phyloP scores from a whole-genome alignment of 768 basidiomycete genomes.

The Sarcodon aspratus region DNA sequence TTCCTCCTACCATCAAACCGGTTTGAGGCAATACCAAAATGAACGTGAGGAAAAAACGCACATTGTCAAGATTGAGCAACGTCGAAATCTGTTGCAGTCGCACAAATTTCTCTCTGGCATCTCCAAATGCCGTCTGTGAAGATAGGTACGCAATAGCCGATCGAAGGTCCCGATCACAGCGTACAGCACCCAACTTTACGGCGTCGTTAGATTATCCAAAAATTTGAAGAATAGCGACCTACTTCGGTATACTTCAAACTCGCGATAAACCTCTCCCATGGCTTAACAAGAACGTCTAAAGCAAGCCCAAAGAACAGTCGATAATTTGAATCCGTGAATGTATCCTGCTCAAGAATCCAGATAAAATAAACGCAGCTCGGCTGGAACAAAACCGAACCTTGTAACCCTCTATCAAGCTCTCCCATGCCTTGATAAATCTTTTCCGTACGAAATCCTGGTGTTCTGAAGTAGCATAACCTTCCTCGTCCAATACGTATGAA shows the following conservation, averaged over 20 bases:
- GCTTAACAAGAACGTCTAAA: slow-evolving; percentile 81
- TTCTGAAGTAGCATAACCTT: slow-evolving; percentile 72
- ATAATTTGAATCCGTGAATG: slow-evolving; percentile 83
- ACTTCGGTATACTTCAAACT: slow-evolving; percentile 85
- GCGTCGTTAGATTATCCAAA: neutral
- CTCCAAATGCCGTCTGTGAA: slow-evolving; percentile 82
- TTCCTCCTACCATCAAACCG: slow-evolving; percentile 53
- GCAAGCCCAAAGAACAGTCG: slow-evolving; percentile 76
- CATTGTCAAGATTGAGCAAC: slow-evolving; percentile 77
- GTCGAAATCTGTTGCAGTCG: slow-evolving; percentile 91
- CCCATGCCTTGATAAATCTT: slow-evolving; percentile 86
- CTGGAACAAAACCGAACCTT: slow-evolving; percentile 38
- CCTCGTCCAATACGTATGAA: slow-evolving; percentile 83
- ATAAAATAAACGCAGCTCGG: neutral
- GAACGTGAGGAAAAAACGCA: slow-evolving; percentile 20
- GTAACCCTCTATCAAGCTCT: slow-evolving; percentile 74
- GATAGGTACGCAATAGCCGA: slow-evolving; percentile 75
- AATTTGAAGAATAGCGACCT: slow-evolving; percentile 10
- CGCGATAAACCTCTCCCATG: slow-evolving; percentile 87
- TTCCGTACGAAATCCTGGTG: slow-evolving; percentile 81
- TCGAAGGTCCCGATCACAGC: slow-evolving; percentile 88
- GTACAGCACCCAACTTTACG: slow-evolving; percentile 84
- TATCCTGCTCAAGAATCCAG: slow-evolving; percentile 38
- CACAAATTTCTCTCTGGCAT: slow-evolving; percentile 84
- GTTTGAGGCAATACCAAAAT: neutral